Base-by-base conservation (phyloP, 306 rosid species). In the Fragaria ananassa region DNA sequence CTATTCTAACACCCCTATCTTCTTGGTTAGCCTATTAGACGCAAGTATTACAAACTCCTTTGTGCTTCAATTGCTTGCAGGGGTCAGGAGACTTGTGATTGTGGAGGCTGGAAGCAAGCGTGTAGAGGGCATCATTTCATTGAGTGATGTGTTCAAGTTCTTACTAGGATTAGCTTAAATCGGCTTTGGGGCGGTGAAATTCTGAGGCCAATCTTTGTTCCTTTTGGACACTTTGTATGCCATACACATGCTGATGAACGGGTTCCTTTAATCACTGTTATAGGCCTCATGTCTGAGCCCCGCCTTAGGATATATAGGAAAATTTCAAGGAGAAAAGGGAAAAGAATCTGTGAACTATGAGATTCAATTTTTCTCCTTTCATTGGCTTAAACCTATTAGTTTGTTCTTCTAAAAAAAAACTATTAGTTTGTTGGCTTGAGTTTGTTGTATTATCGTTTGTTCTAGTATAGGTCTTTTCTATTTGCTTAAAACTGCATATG, bases 51-150 rank as follows among this genome's bases (percentile, higher is more conserved):
- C 47, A 78, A 2, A 10, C 80, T 79, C 62, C 58, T 81, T 74
- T 60, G 23, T 6, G 56, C 66, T 46, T 23, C 45, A 46, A 12
- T 67, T 14, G 17, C 66, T 77, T 47, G 84, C 67, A 92, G 97
- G 95, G 72, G 90, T 92, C 68, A 85, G 95, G 87, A 92, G 97
- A 78, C 90, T 92, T 61, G 93, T 92, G 85, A 82, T 89, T 81
- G 97, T 92, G 79, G 97, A 92, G 81, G 95, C 97, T 15, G 97
- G 97, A 62, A 89, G 91, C 91, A 92, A 88, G 86, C 95, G 97
- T 8, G 97, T 92, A 53, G 93, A 92, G 84, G 97, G 97, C 49
- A 87, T 92, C 67, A 86, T 92, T 83, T 89, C 97, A 21, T 74
- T 89, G 85, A 85, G 89, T 64, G 97, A 92, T 50, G 90, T 92